These are phyloP conservation scores for Raddia distichophylla DNA, from an alignment of 176 grass and related monocot genomes.

Conservation along the genomic window DNA sequence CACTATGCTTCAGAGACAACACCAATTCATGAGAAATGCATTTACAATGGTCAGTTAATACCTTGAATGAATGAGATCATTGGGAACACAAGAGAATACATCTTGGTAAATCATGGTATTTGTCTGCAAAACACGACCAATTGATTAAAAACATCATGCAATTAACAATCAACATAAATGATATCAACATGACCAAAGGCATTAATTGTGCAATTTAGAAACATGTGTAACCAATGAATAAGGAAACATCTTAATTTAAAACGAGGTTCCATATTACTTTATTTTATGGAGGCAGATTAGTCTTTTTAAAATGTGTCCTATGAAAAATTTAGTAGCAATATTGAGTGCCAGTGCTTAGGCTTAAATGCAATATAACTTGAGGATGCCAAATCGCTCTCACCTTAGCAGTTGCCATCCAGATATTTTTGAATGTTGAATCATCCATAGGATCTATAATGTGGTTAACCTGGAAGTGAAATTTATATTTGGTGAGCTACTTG, in stretches of 20 bases:
- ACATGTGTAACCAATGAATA: neutral
- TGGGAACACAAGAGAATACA: conserved; percentile 93
- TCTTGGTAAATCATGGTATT: conserved; percentile 96
- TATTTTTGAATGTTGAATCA: conserved; percentile 86
- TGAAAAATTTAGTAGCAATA: conserved; percentile 29
- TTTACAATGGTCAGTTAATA: conserved; percentile 43
- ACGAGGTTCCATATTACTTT: conserved; percentile 25
- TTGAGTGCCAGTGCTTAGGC: neutral
- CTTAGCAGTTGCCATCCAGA: conserved; percentile 97
- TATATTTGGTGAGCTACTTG: conserved; percentile 29
- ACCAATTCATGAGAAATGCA: neutral
- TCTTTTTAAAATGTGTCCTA: conserved; percentile 15
- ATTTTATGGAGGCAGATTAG: neutral
- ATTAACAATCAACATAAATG: neutral
- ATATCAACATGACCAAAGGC: conserved; percentile 13
- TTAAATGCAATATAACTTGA: conserved; percentile 1
- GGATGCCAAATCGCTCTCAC: conserved; percentile 41
- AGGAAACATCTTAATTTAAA: neutral
- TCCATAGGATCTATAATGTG: conserved; percentile 81
- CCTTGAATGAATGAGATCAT: conserved; percentile 93
- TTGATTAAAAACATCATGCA: conserved; percentile 4
- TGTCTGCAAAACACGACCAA: conserved; percentile 53
- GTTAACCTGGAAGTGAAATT: conserved; percentile 65
- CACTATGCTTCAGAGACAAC: conserved; percentile 38
- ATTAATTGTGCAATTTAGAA: neutral